These are phyloP conservation scores for Coemansia sp. DNA, from an alignment of 192 early-diverging fungal genomes.

Conservation along the genomic window DNA sequence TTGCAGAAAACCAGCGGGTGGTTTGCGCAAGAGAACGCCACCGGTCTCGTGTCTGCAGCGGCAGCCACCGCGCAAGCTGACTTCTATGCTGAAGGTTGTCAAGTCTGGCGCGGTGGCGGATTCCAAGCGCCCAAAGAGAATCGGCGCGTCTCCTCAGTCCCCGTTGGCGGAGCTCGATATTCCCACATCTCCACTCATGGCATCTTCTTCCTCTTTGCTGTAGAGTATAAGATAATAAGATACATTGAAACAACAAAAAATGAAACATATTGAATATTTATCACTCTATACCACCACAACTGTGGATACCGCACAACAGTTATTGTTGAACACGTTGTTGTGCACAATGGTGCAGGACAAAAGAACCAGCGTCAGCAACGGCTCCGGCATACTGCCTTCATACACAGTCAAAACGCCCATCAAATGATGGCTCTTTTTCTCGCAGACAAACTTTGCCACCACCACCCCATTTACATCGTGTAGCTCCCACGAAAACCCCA, in stretches of 20 bases:
- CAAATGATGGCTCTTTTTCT: neutral
- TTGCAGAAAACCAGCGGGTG: neutral
- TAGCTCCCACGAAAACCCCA: neutral
- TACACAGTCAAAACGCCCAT: neutral
- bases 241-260: neutral
- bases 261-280: neutral
- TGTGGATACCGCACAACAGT: neutral
- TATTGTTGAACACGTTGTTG: neutral
- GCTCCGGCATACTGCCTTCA: neutral
- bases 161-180: constrained; percentile 4
- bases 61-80: constrained; percentile 25
- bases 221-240: neutral
- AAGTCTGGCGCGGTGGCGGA: constrained; percentile 10
- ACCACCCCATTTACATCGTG: neutral
- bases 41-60: neutral
- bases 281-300: neutral
- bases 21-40: neutral
- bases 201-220: constrained; percentile 13
- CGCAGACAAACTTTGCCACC: constrained; percentile 1
- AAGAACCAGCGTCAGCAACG: neutral
- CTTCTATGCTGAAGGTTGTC: constrained; percentile 46
- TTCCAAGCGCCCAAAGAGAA: constrained; percentile 2
- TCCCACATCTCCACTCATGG: constrained; percentile 22
- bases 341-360: neutral
- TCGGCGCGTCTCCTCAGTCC: constrained; percentile 2